Conservation (phyloP, 257 asterid genomes). For the Capsicum rhomboideum region DNA sequence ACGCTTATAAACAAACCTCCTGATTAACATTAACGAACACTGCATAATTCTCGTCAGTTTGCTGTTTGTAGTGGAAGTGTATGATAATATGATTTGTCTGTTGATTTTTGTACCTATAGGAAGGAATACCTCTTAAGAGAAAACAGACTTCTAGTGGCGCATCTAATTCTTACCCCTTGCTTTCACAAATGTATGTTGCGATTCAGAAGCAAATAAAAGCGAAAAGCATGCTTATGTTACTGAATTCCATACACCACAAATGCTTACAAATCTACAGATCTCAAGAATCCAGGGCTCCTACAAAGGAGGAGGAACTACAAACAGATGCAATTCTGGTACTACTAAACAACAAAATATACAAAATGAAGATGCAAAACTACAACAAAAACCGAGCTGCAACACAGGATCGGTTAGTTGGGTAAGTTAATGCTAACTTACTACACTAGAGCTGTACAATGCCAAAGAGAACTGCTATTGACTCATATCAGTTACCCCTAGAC, state of each 20-base stretch:
- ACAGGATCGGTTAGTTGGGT: background rate
- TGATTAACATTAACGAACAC: too few species aligned
- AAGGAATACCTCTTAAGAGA: too few species aligned
- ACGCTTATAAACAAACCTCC: too few species aligned
- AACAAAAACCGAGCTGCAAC: slow-evolving; percentile 5
- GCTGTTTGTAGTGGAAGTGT: too few species aligned
- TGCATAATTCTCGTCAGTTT: too few species aligned
- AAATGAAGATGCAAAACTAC: slow-evolving; percentile 5
- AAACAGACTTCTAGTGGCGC: too few species aligned
- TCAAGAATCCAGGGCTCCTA: background rate
- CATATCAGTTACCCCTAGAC: slow-evolving; percentile 3
- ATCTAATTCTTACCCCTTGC: background rate
- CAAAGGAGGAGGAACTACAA: background rate
- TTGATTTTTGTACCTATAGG: too few species aligned
- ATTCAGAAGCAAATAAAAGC: background rate
- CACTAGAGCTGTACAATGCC: slow-evolving; percentile 9
- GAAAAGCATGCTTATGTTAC: background rate
- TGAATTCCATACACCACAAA: background rate
- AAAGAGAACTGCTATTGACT: background rate
- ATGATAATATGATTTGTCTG: too few species aligned
- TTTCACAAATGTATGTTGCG: background rate
- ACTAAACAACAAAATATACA: background rate
- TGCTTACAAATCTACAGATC: background rate
- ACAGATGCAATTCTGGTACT: background rate
- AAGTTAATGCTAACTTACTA: slow-evolving; percentile 6